Conservation (phyloP, 108 stramenopile species). For the Pseudonitzschia pungens region DNA sequence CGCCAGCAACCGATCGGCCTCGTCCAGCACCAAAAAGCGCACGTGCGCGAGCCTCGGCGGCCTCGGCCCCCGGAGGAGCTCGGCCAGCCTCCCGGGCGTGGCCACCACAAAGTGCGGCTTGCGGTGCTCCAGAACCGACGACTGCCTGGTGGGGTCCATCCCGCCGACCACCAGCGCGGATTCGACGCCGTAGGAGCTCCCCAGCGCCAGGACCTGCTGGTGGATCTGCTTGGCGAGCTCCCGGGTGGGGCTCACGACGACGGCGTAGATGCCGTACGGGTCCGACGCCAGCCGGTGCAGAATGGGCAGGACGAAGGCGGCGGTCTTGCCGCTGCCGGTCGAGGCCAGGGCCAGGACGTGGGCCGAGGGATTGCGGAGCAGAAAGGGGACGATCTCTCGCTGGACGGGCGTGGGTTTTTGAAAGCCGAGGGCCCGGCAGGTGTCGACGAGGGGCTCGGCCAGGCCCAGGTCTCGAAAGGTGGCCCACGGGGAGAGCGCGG, state of each 20-base stretch:
- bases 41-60: slow-evolving; percentile 66
- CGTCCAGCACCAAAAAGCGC: slow-evolving; percentile 91
- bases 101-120: slow-evolving; percentile 95
- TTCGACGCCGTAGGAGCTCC: slow-evolving; percentile 73
- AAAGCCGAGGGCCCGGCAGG: slow-evolving; percentile 70
- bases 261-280: slow-evolving; percentile 92
- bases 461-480: slow-evolving; percentile 71
- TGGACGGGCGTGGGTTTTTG: slow-evolving; percentile 72
- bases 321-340: slow-evolving; percentile 91
- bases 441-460: slow-evolving; percentile 59
- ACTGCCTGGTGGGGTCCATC: slow-evolving; percentile 77
- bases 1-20: slow-evolving; percentile 94
- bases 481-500: slow-evolving; percentile 36
- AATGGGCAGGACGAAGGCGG: slow-evolving; percentile 90
- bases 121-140: slow-evolving; percentile 50
- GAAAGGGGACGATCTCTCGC: slow-evolving; percentile 63
- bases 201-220: slow-evolving; percentile 92
- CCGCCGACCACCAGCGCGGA: slow-evolving; percentile 91
- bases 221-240: slow-evolving; percentile 97
- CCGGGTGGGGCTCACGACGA: slow-evolving; percentile 92
- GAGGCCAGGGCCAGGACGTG: slow-evolving; percentile 75
- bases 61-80: slow-evolving; percentile 80
- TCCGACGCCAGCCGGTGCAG: slow-evolving; percentile 78
- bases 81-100: slow-evolving; percentile 93
- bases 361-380: slow-evolving; percentile 44